Evolutionary conservation across 2,329 filamentous ascomycete species (phyloP).

Genomic region (Seiridium unicorne): DNA sequence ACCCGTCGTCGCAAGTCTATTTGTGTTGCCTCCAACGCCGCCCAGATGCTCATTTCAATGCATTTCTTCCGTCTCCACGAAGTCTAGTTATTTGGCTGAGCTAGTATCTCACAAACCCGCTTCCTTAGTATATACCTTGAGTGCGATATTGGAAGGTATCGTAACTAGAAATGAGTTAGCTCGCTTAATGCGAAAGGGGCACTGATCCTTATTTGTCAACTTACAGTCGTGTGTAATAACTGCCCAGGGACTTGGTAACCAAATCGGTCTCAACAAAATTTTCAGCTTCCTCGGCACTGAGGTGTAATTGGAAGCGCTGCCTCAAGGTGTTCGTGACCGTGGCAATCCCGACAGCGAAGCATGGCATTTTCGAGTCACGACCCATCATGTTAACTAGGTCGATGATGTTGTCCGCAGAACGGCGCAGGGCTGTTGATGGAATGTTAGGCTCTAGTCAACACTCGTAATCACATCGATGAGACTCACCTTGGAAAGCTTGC

Average conservation of each 20-base stretch:
- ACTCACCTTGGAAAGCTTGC: constrained; percentile 74
- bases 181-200: not conserved
- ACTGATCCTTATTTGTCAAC: constrained; percentile 26
- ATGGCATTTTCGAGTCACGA: constrained; percentile 79
- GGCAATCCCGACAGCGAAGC: constrained; percentile 71
- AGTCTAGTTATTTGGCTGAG: not conserved
- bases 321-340: constrained; percentile 69
- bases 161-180: constrained; percentile 51
- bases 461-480: not conserved
- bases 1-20: constrained; percentile 20
- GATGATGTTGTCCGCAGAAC: constrained; percentile 77
- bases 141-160: constrained; percentile 87
- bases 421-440: constrained; percentile 58
- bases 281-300: constrained; percentile 80
- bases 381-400: constrained; percentile 86
- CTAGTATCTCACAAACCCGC: constrained; percentile 11
- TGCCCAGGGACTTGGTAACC: constrained; percentile 77
- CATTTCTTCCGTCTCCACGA: not conserved
- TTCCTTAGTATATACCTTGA: constrained; percentile 74
- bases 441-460: constrained; percentile 12
- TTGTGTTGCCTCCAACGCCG: constrained; percentile 24
- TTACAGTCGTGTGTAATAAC: constrained; percentile 83
- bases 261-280: constrained; percentile 78
- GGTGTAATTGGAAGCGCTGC: constrained; percentile 76
- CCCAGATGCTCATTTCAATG: constrained; percentile 24